Conservation (phyloP, 192 early-diverging fungal species). For the Coemansia pectinata region DNA sequence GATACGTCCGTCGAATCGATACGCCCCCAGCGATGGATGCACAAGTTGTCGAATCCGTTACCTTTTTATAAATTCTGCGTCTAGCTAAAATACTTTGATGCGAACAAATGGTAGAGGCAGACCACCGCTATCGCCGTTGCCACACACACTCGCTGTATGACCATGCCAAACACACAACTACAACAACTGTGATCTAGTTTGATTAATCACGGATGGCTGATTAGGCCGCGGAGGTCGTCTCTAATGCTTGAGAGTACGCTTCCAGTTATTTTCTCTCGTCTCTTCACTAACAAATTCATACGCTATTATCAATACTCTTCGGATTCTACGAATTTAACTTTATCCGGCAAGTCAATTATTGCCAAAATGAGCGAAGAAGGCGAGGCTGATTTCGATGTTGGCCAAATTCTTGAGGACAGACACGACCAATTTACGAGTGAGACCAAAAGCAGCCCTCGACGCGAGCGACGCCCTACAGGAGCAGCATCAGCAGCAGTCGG, state of each 20-base stretch:
- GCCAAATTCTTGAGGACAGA: conserved; percentile 22
- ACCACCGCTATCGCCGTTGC: not conserved
- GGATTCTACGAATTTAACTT: not conserved
- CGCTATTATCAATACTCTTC: not conserved
- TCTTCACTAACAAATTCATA: not conserved
- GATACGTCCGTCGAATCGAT: conserved; percentile 3
- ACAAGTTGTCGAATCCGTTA: conserved; percentile 6
- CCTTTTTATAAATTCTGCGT: conserved; percentile 4
- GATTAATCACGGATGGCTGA: not conserved
- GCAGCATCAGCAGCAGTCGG: not conserved
- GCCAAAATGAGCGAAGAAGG: conserved; percentile 52
- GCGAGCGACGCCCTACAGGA: not conserved
- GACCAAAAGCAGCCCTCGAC: not conserved
- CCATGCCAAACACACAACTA: not conserved
- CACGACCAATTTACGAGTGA: not conserved
- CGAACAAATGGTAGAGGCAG: conserved; percentile 2
- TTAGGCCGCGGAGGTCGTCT: not conserved
- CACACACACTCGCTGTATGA: not conserved
- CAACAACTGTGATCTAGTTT: not conserved
- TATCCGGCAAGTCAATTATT: not conserved
- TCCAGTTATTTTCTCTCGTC: not conserved
- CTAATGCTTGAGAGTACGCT: not conserved
- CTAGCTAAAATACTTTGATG: conserved; percentile 1
- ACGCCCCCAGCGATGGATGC: not conserved
- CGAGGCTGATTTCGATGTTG: conserved; percentile 44